A percentile compares a stretch with the other conserved stretches of the same genome.
Conservation (phyloP, 2,329 filamentous ascomycete species). For the Didymella keratinophila region DNA sequence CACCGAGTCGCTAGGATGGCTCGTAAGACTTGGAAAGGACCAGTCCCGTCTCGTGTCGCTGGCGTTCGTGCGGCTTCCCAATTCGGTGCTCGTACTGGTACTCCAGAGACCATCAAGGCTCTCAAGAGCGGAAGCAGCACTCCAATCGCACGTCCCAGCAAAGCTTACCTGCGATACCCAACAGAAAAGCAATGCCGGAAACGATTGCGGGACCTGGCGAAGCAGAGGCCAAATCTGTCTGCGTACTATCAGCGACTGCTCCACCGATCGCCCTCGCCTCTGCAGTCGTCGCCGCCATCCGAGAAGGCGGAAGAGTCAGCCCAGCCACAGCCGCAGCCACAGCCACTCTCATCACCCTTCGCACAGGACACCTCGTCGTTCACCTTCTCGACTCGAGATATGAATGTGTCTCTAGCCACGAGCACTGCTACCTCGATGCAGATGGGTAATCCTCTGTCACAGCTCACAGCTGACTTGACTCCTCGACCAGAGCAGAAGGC, state of each 20-base stretch:
- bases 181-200: constrained; percentile 66
- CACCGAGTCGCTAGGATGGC: constrained; percentile 69
- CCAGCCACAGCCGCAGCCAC: constrained; percentile 43
- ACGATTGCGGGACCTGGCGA: constrained; percentile 66
- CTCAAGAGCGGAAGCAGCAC: constrained; percentile 57
- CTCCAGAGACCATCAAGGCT: constrained; percentile 55
- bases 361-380: constrained; percentile 27
- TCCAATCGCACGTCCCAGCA: constrained; percentile 52
- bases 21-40: constrained; percentile 65
- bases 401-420: constrained; percentile 60
- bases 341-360: constrained; percentile 54
- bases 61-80: constrained; percentile 29
- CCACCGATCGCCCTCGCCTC: constrained; percentile 67
- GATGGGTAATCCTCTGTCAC: constrained; percentile 56
- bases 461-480: constrained; percentile 51
- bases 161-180: constrained; percentile 60
- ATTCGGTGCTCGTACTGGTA: constrained; percentile 42
- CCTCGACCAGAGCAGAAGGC: constrained; percentile 48
- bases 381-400: constrained; percentile 58
- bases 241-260: constrained; percentile 71
- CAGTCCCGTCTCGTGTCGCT: constrained; percentile 46
- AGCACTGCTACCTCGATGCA: constrained; percentile 63
- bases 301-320: constrained; percentile 30
- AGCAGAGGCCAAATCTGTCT: constrained; percentile 67
- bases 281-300: constrained; percentile 52